Base-by-base conservation (phyloP, 1,284 basidiomycete genomes). In the Boletus hoseneyae region DNA sequence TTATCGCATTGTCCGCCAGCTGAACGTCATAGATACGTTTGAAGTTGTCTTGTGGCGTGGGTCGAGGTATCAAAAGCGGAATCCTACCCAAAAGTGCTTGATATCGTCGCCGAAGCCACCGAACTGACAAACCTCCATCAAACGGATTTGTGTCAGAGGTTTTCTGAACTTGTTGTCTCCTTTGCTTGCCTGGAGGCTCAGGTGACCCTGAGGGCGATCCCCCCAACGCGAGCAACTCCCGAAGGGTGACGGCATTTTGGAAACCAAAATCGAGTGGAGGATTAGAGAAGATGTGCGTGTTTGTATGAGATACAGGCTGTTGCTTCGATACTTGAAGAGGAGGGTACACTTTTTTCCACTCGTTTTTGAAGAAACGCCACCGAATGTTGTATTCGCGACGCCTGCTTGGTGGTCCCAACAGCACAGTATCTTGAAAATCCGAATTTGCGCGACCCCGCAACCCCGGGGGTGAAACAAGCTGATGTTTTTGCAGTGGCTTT, bases 371-470 rank as follows among this genome's bases (percentile, higher is more conserved):
- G 60, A 75, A 87, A 16, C 82, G 76, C 79, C 83, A 78, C n/a
- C 79, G 79, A 45, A 83, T 75, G 63, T 92, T 91, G 36, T 80
- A 75, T 61, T 87, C 78, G 35, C 87, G 78, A 32, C 87, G 79
- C 62, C 79, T 85, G 66, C 82, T 85, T 36, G 89, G 69, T 15
- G 75, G 77, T 2, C 87, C 88, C 30, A 86, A 69, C 2, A 85
- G 59, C 15, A 68, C 64, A 1, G 82, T 80, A 49, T 86, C 82
- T 54, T 79, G 74, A 5, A 85, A 83, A 2, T 65, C 53, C 23
- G 23, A 25, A 25, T 25, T 25, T 25, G 23, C 23, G 23, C 80
- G 77, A 6, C 64, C 57, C 1, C 85, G 81, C 19, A 90, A 67
- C 1, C 61, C 74, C 0, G 80, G 79, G 0, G 88, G 87, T 11